Evolutionary conservation across 352 stramenopile species (phyloP), one percentile per base, ranked within the genome.

Genomic region (Albugo laibachii): DNA sequence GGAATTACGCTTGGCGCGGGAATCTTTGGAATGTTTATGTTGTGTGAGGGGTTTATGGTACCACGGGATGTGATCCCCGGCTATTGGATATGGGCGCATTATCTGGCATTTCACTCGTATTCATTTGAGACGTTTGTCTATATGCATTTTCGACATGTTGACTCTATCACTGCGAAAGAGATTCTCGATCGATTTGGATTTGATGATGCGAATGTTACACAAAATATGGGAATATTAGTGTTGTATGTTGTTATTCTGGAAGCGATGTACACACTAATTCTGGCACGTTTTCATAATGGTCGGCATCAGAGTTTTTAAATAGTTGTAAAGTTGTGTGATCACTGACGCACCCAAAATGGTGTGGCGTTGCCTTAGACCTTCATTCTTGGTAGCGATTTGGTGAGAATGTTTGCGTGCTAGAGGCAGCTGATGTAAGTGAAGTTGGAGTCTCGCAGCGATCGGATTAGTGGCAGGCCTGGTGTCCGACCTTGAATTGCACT

Each of bases 241-340:
- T 48, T 6, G 13, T 67, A 62, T 49, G 47, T 40, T 1, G 36
- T 59, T 0, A 24, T 19, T 1, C 61, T 76, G 20, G 52, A 76
- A 50, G 11, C 59, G 21, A 34, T 64, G 5, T 82, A 76, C 47
- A 41, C 49, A 35, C 47, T 62, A 15, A 72, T 82, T 19, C 45
- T 78, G 36, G 78, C 55, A 41, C 73, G 72, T 41, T 78, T 78
- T 46, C 69, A 79, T 52, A 81, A 62, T 1, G 66, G 66, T 34
- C 54, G 63, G 35, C 56, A n/a, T n/a, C n/a, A n/a, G 65, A 15
- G n/a, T n/a, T n/a, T n/a, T n/a, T 75, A 61, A 54, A 49, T 34
- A 35, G 39, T 48, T 10, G 39, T 27, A 24, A 3, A 48, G 38
- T 43, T 8, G 8, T 31, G 24, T 10, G 24, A 31, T 31, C 24